Base-by-base conservation (phyloP, 768 basidiomycete genomes). In the Auricularia sp. region DNA sequence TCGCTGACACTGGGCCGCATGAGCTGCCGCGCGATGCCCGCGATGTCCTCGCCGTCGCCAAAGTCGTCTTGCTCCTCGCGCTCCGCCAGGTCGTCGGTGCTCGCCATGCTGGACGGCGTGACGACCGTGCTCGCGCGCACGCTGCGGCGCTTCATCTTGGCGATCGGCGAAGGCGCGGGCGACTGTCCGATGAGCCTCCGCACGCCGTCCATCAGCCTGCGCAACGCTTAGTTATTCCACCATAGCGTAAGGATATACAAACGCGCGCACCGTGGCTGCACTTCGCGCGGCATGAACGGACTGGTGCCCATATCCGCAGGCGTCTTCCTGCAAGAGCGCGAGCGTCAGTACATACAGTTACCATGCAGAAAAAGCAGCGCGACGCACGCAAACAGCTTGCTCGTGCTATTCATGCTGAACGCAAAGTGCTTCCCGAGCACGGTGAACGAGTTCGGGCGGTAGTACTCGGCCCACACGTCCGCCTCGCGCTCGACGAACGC, bases 401-500 rank as follows among this genome's bases (percentile, higher is more conserved):
- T 74, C 3, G 91, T 93, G 68, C 88, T 90, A 66, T 92, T 93
- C 88, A 95, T 93, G n/a, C 86, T 88, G 76, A 87, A 94, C 11
- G 90, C 91, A 75, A 94, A 94, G 71, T 93, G 92, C 71, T 92
- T 90, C 18, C 87, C 88, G 62, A 95, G 75, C 3, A 87, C 86
- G 0, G 93, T 95, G 75, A 93, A 93, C 61, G 93, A 72, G 63
- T 87, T 73, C 10, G 93, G 93, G 5, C 91, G 80, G 70, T 96
- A 96, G 75, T 94, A 94, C 72, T 92, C 90, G 2, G 86, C 81
- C 92, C 91, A 94, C 71, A 88, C 93, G 67, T 92, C 91, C 23
- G 84, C 85, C 64, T 79, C 80, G 12, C 74, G 75, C 44, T 79
- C 79, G 33, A 86, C 83, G 70, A 90, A 88, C 14, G 82, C 77